phyloP scores from a whole-genome alignment of 1,284 basidiomycete genomes.

The Cryptococcus sp. region DNA sequence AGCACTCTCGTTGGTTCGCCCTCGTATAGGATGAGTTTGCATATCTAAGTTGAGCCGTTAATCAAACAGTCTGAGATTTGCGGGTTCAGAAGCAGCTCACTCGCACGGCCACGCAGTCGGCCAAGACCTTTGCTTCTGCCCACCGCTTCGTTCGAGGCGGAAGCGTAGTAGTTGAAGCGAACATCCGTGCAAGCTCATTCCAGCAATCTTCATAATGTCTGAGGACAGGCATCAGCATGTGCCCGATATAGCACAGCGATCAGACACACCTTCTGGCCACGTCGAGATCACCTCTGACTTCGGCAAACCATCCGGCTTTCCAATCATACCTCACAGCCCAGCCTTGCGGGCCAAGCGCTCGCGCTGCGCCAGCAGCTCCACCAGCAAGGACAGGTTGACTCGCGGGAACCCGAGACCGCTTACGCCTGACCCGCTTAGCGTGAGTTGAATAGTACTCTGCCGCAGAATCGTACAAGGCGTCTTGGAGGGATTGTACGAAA shows the following conservation, averaged over 20 bases:
- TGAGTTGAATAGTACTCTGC: slow-evolving; percentile 91
- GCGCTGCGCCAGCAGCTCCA: slow-evolving; percentile 25
- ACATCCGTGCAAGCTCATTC: slow-evolving; percentile 76
- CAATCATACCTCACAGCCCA: slow-evolving; percentile 97
- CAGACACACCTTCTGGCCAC: slow-evolving; percentile 72
- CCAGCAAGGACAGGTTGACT: slow-evolving; percentile 58
- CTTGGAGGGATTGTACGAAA: slow-evolving; percentile 78
- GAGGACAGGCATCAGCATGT: slow-evolving; percentile 12
- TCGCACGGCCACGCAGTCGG: slow-evolving; percentile 86
- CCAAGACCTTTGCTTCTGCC: slow-evolving; percentile 96
- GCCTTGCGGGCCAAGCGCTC: slow-evolving; percentile 76
- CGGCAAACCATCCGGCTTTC: slow-evolving; percentile 94
- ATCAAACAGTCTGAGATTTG: slow-evolving; percentile 1
- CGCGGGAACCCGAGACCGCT: slow-evolving; percentile 70
- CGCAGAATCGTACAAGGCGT: slow-evolving; percentile 81
- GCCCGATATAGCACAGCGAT: slow-evolving; percentile 6
- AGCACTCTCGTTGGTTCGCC: slow-evolving; percentile 75
- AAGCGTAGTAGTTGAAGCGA: slow-evolving; percentile 77
- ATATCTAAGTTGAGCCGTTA: slow-evolving; percentile 60
- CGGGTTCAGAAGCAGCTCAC: slow-evolving; percentile 53
- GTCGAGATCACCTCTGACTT: slow-evolving; percentile 86
- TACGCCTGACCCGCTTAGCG: slow-evolving; percentile 84
- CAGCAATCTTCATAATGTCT: slow-evolving; percentile 93
- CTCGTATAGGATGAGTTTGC: slow-evolving; percentile 84
- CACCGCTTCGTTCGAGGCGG: slow-evolving; percentile 93